These are phyloP conservation scores for Ceratobasidium sp. DNA, from an alignment of 1,284 basidiomycete species.

Conservation along the genomic window DNA sequence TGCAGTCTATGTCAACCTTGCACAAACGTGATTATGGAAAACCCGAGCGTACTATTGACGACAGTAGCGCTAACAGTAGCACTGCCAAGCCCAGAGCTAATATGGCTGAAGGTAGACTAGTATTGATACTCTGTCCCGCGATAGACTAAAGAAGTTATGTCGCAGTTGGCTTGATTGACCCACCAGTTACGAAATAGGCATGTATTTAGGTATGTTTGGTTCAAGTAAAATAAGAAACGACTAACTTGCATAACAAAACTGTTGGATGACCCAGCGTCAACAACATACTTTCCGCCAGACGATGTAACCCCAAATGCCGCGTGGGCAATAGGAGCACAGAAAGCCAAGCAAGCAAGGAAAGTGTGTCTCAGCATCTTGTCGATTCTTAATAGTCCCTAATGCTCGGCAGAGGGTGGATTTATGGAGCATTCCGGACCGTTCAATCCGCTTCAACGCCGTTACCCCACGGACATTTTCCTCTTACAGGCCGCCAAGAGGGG, in stretches of 20 bases:
- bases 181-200: neutral
- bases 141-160: slow-evolving; percentile 43
- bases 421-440: slow-evolving; percentile 19
- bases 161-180: slow-evolving; percentile 39
- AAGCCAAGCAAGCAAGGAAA: neutral
- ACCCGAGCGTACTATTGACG: neutral
- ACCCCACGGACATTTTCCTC: neutral
- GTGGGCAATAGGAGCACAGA: neutral
- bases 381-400: neutral
- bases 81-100: slow-evolving; percentile 45
- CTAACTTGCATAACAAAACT: slow-evolving; percentile 39
- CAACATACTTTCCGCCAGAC: slow-evolving; percentile 31
- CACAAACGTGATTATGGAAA: neutral
- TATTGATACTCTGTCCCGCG: slow-evolving; percentile 42
- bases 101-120: slow-evolving; percentile 31
- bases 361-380: neutral
- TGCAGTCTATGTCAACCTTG: neutral
- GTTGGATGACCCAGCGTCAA: slow-evolving; percentile 41
- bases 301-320: slow-evolving; percentile 43
- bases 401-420: neutral
- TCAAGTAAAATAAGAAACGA: neutral
- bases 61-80: slow-evolving; percentile 25
- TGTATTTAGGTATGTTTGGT: neutral
- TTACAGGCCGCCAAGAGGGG: slow-evolving; percentile 8
- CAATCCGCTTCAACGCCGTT: neutral